Evolutionary conservation across 805 yeast species (phyloP).

Genomic region (Candida maltosa): DNA sequence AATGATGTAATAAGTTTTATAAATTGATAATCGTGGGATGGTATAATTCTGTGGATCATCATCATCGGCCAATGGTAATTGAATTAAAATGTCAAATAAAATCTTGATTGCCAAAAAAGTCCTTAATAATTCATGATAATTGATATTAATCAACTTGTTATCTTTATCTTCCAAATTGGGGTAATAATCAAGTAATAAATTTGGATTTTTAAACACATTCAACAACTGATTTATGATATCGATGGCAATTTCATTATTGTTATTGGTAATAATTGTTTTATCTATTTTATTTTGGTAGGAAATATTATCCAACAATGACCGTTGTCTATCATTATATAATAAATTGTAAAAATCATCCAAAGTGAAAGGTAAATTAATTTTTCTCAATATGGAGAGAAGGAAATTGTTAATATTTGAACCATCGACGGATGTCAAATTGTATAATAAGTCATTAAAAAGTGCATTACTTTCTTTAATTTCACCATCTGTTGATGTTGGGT

Average conservation of each 20-base stretch:
- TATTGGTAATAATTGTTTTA: conserved; percentile 15
- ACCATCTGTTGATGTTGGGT: no score
- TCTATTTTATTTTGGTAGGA: conserved; percentile 23
- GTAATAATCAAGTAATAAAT: conserved; percentile 15
- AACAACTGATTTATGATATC: conserved; percentile 24
- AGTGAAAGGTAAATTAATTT: conserved; percentile 23
- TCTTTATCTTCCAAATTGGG: conserved; percentile 20
- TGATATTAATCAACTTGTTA: conserved; percentile 28
- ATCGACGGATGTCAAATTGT: conserved; percentile 24
- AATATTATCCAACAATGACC: conserved; percentile 7
- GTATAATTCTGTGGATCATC: conserved; percentile 29
- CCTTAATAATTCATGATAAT: conserved; percentile 40
- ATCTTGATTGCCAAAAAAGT: conserved; percentile 41
- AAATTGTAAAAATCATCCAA: conserved; percentile 40
- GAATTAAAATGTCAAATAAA: conserved; percentile 28
- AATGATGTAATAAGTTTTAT: conserved; percentile 36
- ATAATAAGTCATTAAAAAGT: conserved; percentile 17
- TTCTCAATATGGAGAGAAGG: conserved; percentile 22
- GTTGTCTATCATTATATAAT: conserved; percentile 23
- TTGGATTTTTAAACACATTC: conserved; percentile 32
- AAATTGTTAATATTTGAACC: conserved; percentile 29
- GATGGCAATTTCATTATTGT: conserved; percentile 13
- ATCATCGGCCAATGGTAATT: conserved; percentile 18
- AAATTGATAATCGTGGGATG: conserved; percentile 39
- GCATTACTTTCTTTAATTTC: not conserved